Evolutionary conservation across 495 filamentous ascomycete species (phyloP).

Genomic region (Penicillium cataractarum): DNA sequence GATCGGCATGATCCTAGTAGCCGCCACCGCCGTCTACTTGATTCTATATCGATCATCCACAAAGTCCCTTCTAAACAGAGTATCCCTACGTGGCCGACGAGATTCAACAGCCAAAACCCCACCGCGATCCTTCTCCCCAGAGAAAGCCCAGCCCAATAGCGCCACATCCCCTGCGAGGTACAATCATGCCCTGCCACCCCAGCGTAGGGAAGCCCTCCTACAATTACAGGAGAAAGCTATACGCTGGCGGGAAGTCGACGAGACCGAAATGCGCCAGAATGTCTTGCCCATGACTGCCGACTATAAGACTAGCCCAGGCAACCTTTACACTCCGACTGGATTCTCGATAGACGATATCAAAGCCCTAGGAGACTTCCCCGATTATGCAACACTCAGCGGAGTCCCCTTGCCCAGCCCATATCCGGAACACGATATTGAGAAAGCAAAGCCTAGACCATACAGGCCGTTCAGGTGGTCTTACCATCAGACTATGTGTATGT

Average conservation of each 20-base stretch:
- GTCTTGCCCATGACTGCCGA: slow-evolving; percentile 50
- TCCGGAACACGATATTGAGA: slow-evolving; percentile 63
- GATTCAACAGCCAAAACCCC: slow-evolving; percentile 54
- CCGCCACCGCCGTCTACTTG: slow-evolving; percentile 28
- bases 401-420: slow-evolving; percentile 75
- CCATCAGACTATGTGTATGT: slow-evolving; percentile 92
- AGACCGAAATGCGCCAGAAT: slow-evolving; percentile 36
- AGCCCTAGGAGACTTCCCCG: slow-evolving; percentile 77
- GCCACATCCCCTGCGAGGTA: slow-evolving; percentile 39
- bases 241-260: slow-evolving; percentile 31
- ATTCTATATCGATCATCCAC: slow-evolving; percentile 10
- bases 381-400: slow-evolving; percentile 78
- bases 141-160: slow-evolving; percentile 41
- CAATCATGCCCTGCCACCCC: slow-evolving; percentile 58
- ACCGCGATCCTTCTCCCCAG: slow-evolving; percentile 60
- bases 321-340: slow-evolving; percentile 58
- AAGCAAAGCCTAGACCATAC: slow-evolving; percentile 69
- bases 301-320: slow-evolving; percentile 41
- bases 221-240: slow-evolving; percentile 25
- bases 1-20: slow-evolving; percentile 28
- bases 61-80: slow-evolving; percentile 19
- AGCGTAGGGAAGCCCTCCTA: slow-evolving; percentile 54
- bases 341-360: slow-evolving; percentile 73
- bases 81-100: slow-evolving; percentile 36
- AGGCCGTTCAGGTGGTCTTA: slow-evolving; percentile 87